phyloP scores from a whole-genome alignment of 768 basidiomycete species.

The Suillus plorans region DNA sequence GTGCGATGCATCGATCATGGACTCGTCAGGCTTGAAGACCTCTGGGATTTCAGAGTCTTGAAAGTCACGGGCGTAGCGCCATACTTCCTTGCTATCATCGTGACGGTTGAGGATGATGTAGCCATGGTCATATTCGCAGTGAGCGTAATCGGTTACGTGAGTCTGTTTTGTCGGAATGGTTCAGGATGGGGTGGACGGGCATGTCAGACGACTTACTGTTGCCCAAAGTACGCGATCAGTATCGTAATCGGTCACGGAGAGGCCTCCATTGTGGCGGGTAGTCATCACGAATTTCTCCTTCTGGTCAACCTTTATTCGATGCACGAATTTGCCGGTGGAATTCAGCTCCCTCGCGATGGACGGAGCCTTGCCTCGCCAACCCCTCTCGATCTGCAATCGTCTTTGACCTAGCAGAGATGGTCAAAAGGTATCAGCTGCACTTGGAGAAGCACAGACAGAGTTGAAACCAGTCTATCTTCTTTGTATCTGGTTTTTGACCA shows the following conservation, averaged over 20 bases:
- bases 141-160: constrained; percentile 42
- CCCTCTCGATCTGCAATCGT: constrained; percentile 43
- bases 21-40: constrained; percentile 33
- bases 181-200: constrained; percentile 1
- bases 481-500: constrained; percentile 35
- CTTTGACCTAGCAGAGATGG: constrained; percentile 39
- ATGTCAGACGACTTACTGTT: constrained; percentile 9
- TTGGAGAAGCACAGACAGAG: constrained; percentile 45
- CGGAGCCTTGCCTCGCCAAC: constrained; percentile 55
- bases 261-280: constrained; percentile 53
- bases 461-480: constrained; percentile 52
- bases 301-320: constrained; percentile 79
- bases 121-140: constrained; percentile 73
- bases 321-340: constrained; percentile 42
- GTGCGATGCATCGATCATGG: constrained; percentile 22
- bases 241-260: constrained; percentile 57
- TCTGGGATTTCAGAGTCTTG: constrained; percentile 19
- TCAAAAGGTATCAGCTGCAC: constrained; percentile 13
- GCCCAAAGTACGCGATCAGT: constrained; percentile 56
- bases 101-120: constrained; percentile 69
- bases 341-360: constrained; percentile 38
- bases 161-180: constrained; percentile 6
- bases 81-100: constrained; percentile 64
- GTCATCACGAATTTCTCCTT: constrained; percentile 56
- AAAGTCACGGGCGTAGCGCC: constrained; percentile 49